A percentile compares a stretch with the other conserved stretches of the same genome.
These are phyloP conservation scores for Krasilnikovozyma curviuscula DNA, from an alignment of 768 basidiomycete genomes.

Conservation along the genomic window DNA sequence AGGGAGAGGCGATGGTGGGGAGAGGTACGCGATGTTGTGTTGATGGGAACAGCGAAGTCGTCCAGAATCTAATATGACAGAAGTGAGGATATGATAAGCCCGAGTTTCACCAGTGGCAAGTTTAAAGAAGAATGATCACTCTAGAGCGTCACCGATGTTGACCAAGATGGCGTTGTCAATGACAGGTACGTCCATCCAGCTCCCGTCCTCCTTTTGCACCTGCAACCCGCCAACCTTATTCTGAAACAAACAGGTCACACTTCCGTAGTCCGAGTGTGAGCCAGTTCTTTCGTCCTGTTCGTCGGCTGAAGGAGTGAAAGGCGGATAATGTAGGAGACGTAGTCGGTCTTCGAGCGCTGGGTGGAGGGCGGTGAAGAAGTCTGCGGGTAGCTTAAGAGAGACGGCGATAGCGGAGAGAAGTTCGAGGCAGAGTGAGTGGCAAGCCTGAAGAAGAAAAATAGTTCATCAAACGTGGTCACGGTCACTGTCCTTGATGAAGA, in stretches of 20 bases:
- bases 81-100: neutral
- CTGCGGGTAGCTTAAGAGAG: slow-evolving; percentile 31
- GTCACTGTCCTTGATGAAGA: too few species aligned
- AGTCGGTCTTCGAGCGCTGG: slow-evolving; percentile 36
- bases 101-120: too few species aligned
- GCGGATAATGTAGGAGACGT: slow-evolving; percentile 40
- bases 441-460: slow-evolving; percentile 22
- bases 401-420: slow-evolving; percentile 36
- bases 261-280: slow-evolving; percentile 35
- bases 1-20: neutral
- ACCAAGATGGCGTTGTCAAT: neutral
- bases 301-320: slow-evolving; percentile 27
- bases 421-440: slow-evolving; percentile 31
- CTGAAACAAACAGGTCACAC: slow-evolving; percentile 41
- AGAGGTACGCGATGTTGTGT: slow-evolving; percentile 1
- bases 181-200: neutral
- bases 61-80: neutral
- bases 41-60: neutral
- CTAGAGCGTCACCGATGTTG: slow-evolving; percentile 2
- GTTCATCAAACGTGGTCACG: neutral
- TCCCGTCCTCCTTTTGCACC: slow-evolving; percentile 19
- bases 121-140: neutral
- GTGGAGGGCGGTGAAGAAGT: slow-evolving; percentile 33
- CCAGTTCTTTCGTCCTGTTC: slow-evolving; percentile 32
- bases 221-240: slow-evolving; percentile 44